These are phyloP conservation scores for Ramicandelaber brevisporus DNA, from an alignment of 192 early-diverging fungal species.

Conservation along the genomic window DNA sequence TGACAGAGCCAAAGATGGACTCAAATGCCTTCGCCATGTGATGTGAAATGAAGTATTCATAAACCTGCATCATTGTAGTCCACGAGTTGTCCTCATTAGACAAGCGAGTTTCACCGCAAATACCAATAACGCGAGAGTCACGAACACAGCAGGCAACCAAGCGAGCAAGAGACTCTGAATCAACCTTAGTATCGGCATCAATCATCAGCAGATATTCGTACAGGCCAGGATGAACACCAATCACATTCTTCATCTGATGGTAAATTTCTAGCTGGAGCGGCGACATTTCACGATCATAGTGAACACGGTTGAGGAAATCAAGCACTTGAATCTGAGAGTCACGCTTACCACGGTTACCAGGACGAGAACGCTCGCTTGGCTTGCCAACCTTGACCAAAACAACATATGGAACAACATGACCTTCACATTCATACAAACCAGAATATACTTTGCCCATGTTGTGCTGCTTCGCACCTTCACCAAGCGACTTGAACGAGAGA, in stretches of 20 bases:
- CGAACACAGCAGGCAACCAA: slow-evolving; percentile 63
- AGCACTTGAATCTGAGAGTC: slow-evolving; percentile 93
- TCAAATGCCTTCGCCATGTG: slow-evolving; percentile 77
- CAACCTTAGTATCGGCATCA: slow-evolving; percentile 61
- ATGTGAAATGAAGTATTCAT: slow-evolving; percentile 80
- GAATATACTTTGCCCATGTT: slow-evolving; percentile 95
- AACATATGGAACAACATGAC: slow-evolving; percentile 76
- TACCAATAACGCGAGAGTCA: slow-evolving; percentile 55
- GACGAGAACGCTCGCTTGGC: slow-evolving; percentile 54
- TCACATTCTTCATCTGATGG: slow-evolving; percentile 90
- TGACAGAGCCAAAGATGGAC: slow-evolving; percentile 56
- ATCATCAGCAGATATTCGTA: slow-evolving; percentile 62
- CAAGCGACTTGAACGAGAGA: slow-evolving; percentile 59
- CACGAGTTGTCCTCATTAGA: slow-evolving; percentile 73
- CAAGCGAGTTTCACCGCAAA: slow-evolving; percentile 86
- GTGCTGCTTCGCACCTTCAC: slow-evolving; percentile 69
- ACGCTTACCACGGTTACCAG: slow-evolving; percentile 92
- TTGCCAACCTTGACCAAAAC: slow-evolving; percentile 87
- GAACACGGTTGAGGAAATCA: slow-evolving; percentile 75
- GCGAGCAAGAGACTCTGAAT: slow-evolving; percentile 62
- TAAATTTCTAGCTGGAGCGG: slow-evolving; percentile 90
- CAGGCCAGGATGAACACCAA: slow-evolving; percentile 61
- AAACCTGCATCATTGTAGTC: slow-evolving; percentile 95
- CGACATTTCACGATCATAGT: slow-evolving; percentile 72
- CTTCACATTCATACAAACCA: slow-evolving; percentile 70